A percentile compares a stretch with the other conserved stretches of the same genome.
These are phyloP conservation scores for Spiraea crenata DNA, from an alignment of 331 rosid genomes.

Conservation along the genomic window DNA sequence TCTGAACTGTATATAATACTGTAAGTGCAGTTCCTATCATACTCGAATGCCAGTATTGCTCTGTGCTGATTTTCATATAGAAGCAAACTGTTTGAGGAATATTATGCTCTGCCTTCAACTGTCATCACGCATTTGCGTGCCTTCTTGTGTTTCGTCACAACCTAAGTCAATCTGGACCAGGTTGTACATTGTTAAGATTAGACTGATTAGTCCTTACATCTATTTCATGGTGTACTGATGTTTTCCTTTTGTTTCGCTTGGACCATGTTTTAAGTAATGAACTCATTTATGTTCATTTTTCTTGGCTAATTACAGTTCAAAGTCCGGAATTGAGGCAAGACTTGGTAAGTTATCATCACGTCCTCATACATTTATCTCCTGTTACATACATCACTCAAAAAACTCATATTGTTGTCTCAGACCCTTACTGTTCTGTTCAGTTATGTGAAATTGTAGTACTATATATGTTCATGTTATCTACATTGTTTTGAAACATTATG, in stretches of 20 bases:
- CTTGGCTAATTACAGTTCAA: slow-evolving; percentile 28
- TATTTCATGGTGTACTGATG: not conserved
- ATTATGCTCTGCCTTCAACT: slow-evolving; percentile 30
- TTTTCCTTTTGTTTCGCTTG: slow-evolving; percentile 1
- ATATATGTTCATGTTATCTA: not conserved
- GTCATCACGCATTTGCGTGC: not conserved
- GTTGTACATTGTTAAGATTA: slow-evolving; percentile 17
- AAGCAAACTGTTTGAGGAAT: not conserved
- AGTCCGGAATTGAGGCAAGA: slow-evolving; percentile 25
- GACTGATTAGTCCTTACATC: not conserved
- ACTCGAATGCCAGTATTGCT: not conserved
- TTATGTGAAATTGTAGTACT: not conserved
- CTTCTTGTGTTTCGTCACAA: slow-evolving; percentile 26
- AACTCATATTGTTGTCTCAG: too few species aligned
- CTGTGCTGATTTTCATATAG: not conserved
- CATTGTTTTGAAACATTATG: not conserved
- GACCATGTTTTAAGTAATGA: not conserved
- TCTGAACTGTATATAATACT: slow-evolving; percentile 1
- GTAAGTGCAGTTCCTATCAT: not conserved
- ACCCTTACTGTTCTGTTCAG: too few species aligned
- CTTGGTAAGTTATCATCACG: slow-evolving; percentile 35
- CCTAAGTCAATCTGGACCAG: slow-evolving; percentile 29
- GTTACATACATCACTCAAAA: not conserved
- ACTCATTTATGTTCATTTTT: not conserved
- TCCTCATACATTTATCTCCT: not conserved